phyloP scores from a whole-genome alignment of 2,329 filamentous ascomycete species.

The Pestalotiopsis sp. region DNA sequence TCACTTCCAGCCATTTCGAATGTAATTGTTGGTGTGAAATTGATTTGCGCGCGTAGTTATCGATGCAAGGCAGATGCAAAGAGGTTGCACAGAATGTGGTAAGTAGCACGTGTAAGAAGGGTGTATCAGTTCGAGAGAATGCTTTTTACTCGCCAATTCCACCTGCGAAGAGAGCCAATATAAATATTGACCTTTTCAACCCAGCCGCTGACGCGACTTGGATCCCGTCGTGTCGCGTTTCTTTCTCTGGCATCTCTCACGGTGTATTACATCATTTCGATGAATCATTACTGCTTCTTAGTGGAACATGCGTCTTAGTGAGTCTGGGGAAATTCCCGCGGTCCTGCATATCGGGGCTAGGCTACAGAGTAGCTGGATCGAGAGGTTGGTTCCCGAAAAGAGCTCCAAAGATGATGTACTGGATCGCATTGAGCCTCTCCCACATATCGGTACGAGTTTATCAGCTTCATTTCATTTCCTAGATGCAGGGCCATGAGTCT shows the following conservation, averaged over 20 bases:
- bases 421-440: too few species aligned
- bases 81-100: background rate
- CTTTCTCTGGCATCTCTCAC: background rate
- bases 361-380: too few species aligned
- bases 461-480: too few species aligned
- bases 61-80: background rate
- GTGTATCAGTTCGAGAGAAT: background rate
- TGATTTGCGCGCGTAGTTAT: background rate
- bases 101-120: too few species aligned
- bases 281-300: constrained; percentile 9
- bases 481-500: too few species aligned
- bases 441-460: too few species aligned
- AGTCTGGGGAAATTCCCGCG: constrained; percentile 3
- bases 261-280: constrained; percentile 10
- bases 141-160: background rate
- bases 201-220: background rate
- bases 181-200: background rate
- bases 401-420: too few species aligned
- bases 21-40: background rate
- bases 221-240: background rate
- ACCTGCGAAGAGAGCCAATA: background rate
- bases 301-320: background rate
- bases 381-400: too few species aligned
- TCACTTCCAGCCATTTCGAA: constrained; percentile 10
- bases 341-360: background rate